These are phyloP conservation scores for Medicago truncatula DNA, from an alignment of 306 rosid species.

Conservation along the genomic window DNA sequence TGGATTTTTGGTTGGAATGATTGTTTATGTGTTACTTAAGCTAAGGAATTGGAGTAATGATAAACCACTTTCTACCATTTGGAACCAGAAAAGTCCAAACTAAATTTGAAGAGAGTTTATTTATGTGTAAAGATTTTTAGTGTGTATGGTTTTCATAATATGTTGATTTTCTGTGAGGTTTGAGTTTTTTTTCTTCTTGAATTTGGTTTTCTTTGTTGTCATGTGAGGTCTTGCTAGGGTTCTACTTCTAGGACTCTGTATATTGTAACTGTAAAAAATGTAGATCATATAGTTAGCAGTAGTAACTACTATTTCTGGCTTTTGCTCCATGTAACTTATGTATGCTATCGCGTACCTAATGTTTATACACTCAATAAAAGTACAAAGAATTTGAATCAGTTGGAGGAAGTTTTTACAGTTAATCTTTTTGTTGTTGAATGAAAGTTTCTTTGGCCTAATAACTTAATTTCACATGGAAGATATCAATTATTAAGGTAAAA, in stretches of 20 bases:
- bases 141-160: not conserved
- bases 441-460: not conserved
- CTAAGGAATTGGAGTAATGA: conserved; percentile 38
- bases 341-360: conserved; percentile 5
- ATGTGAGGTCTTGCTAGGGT: not conserved
- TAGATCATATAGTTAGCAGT: not conserved
- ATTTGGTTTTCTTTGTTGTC: not conserved
- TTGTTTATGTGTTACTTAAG: conserved; percentile 36
- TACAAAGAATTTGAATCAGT: not conserved
- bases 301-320: no score
- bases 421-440: not conserved
- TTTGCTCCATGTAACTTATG: not conserved
- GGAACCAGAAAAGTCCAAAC: conserved; percentile 35
- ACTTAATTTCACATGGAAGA: not conserved
- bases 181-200: not conserved
- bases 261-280: not conserved
- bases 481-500: no score
- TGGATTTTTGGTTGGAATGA: conserved; percentile 43
- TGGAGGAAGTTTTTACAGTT: not conserved
- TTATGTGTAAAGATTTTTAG: not conserved
- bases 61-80: conserved; percentile 44
- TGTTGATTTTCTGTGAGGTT: not conserved
- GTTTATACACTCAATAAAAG: not conserved
- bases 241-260: not conserved
- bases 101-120: not conserved